Base-by-base conservation (phyloP, 192 early-diverging fungal genomes). In the Mortierella claussenii region DNA sequence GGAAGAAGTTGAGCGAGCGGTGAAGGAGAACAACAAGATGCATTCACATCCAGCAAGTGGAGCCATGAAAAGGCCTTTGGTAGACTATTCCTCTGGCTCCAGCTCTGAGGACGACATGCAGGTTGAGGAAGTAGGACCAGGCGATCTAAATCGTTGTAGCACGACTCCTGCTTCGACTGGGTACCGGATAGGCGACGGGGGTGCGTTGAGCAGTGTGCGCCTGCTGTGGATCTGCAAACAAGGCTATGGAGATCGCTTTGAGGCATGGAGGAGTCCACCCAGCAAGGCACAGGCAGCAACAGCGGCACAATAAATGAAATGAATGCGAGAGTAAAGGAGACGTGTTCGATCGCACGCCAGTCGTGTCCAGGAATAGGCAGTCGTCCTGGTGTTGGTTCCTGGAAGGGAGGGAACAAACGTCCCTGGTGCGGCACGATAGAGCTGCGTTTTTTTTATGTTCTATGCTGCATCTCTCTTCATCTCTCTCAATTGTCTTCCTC, bases 171-270 rank as follows among this genome's bases (percentile, higher is more conserved):
- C 13, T 7, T 13, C 8, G 34, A 12, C 12, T 7, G 20, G 11
- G 8, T 59, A 76, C 44, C 46, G 27, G 36, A 43, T 76, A 11
- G 65, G 73, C 2, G 73, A 76, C 13, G 63, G 65, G 11, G 73
- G 73, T 1, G 36, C 73, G 8, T 15, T 76, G 10, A 67, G 51
- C 21, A 76, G 73, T 17, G 73, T 76, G 5, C 45, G 60, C 23
- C 40, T 76, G 17, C 46, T 76, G 12, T 76, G 63, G 63, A 76
- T 76, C 23, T 76, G 73, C 12, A 76, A 76, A 33, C 42, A 30
- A 46, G 73, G 73, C 5, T 46, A 45, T 21, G 59, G 40, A 2
- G 45, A 62, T 30, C 3, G 23, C 10, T 50, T 70, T 48, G 43
- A 36, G 20, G 26, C 20, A 6, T 73, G 69, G 69, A 28, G 23